phyloP scores from a whole-genome alignment of 129 eudicot species.

The Centella asiatica region DNA sequence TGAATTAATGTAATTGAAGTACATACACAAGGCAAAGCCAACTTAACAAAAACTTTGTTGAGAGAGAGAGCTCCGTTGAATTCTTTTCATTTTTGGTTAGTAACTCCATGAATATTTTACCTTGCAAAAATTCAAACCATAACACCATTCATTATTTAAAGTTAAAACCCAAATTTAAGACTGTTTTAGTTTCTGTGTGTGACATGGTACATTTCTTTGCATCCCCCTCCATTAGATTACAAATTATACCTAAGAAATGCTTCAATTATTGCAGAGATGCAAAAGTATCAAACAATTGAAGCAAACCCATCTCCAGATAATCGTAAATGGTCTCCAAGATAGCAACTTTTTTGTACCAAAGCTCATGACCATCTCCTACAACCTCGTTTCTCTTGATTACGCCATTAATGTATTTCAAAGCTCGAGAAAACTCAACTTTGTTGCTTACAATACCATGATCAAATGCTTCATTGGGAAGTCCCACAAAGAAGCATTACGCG shows the following conservation, averaged over 20 bases:
- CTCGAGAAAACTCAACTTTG: constrained; percentile 16
- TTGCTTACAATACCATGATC: constrained; percentile 47
- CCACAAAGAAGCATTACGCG: constrained; percentile 15
- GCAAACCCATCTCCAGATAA: constrained; percentile 44
- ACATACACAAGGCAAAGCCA: too few species aligned
- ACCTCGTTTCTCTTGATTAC: constrained; percentile 45
- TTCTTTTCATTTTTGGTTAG: too few species aligned
- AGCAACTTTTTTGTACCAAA: constrained; percentile 33
- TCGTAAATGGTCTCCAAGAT: constrained; percentile 33
- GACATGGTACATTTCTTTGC: too few species aligned
- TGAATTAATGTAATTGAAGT: too few species aligned
- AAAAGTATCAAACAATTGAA: constrained; percentile 33
- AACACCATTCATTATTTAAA: too few species aligned
- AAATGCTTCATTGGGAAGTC: constrained; percentile 39
- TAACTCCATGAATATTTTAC: too few species aligned
- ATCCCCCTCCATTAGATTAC: too few species aligned
- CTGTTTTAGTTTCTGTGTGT: too few species aligned
- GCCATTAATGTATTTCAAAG: constrained; percentile 29
- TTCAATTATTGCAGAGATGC: constrained; percentile 35
- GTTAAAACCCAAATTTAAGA: too few species aligned
- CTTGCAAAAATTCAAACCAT: too few species aligned
- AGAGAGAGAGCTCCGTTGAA: too few species aligned
- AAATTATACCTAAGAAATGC: constrained; percentile 9
- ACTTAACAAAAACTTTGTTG: too few species aligned
- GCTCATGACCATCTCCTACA: constrained; percentile 35